Evolutionary conservation across 257 asterid genomes (phyloP).

Genomic region (Cordia subcordata): DNA sequence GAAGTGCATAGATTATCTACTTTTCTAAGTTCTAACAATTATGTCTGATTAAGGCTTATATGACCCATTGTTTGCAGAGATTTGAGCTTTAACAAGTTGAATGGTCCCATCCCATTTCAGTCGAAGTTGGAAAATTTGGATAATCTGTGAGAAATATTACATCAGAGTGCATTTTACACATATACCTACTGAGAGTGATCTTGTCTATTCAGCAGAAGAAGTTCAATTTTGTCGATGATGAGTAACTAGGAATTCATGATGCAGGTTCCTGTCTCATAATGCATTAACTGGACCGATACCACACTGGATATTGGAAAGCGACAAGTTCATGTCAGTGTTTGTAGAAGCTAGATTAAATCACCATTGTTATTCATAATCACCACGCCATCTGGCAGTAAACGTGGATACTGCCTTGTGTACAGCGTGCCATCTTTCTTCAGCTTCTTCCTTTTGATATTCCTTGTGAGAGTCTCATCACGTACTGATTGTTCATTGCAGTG

Average conservation of each 20-base stretch:
- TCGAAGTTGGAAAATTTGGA: background rate
- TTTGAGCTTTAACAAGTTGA: conserved; percentile 73
- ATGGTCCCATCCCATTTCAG: conserved; percentile 48
- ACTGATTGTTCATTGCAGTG: conserved; percentile 50
- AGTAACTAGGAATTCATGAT: conserved; percentile 8
- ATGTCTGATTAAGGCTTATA: conserved; percentile 9
- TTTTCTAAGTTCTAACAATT: background rate
- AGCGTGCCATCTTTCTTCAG: too few species aligned
- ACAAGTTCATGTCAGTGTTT: conserved; percentile 44
- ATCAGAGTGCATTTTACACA: background rate
- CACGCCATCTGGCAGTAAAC: background rate
- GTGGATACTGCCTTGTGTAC: too few species aligned
- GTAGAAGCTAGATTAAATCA: background rate
- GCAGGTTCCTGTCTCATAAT: conserved; percentile 72
- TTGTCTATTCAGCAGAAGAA: background rate
- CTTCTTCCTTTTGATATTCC: background rate
- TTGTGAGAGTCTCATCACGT: background rate
- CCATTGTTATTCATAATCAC: conserved; percentile 1
- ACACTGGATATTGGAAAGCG: conserved; percentile 40
- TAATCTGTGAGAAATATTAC: conserved; percentile 38
- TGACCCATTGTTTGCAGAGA: conserved; percentile 48
- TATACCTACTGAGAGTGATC: background rate
- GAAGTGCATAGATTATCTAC: too few species aligned
- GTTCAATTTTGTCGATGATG: background rate
- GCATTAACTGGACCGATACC: conserved; percentile 63